A percentile compares a stretch with the other conserved stretches of the same genome.
phyloP scores from a whole-genome alignment of 805 yeast genomes.

The Kazachstania taianensis region DNA sequence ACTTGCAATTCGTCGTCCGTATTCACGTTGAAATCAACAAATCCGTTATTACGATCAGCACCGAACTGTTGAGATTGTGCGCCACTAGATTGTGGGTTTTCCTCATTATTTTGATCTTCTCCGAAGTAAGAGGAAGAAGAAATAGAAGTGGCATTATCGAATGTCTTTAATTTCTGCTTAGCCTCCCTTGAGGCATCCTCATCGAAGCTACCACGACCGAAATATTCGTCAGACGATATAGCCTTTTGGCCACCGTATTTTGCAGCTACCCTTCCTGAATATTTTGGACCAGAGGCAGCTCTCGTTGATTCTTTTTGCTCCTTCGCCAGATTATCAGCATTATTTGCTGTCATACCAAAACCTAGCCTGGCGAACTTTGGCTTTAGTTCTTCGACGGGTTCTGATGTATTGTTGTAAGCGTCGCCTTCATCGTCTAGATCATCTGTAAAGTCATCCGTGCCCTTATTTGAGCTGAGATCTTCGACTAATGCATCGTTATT shows the following conservation, averaged over 20 bases:
- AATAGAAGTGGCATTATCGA: slow-evolving; percentile 79
- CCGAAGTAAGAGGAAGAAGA: slow-evolving; percentile 92
- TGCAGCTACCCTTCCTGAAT: slow-evolving; percentile 63
- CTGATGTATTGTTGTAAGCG: slow-evolving; percentile 4
- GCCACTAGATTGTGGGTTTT: slow-evolving; percentile 14
- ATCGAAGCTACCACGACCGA: slow-evolving; percentile 81
- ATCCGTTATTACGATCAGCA: slow-evolving; percentile 32
- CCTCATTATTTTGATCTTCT: slow-evolving; percentile 52
- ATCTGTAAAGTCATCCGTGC: slow-evolving; percentile 13
- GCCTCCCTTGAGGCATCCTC: slow-evolving; percentile 74
- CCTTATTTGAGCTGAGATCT: slow-evolving; percentile 7
- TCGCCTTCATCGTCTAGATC: slow-evolving; percentile 8
- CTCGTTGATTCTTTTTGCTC: slow-evolving; percentile 29
- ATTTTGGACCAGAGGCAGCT: slow-evolving; percentile 46
- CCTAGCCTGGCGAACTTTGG: slow-evolving; percentile 76
- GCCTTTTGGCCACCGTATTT: slow-evolving; percentile 88
- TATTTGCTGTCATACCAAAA: slow-evolving; percentile 75
- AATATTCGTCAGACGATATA: slow-evolving; percentile 89
- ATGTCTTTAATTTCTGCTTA: slow-evolving; percentile 63
- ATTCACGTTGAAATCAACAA: slow-evolving; percentile 60
- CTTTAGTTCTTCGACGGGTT: slow-evolving; percentile 30
- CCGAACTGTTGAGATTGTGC: slow-evolving; percentile 9
- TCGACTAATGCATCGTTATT: slow-evolving; percentile 25
- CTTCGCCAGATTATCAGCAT: slow-evolving; percentile 39
- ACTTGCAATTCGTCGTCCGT: slow-evolving; percentile 86